phyloP scores from a whole-genome alignment of 768 basidiomycete species.

The Panaeolus papilionaceus region DNA sequence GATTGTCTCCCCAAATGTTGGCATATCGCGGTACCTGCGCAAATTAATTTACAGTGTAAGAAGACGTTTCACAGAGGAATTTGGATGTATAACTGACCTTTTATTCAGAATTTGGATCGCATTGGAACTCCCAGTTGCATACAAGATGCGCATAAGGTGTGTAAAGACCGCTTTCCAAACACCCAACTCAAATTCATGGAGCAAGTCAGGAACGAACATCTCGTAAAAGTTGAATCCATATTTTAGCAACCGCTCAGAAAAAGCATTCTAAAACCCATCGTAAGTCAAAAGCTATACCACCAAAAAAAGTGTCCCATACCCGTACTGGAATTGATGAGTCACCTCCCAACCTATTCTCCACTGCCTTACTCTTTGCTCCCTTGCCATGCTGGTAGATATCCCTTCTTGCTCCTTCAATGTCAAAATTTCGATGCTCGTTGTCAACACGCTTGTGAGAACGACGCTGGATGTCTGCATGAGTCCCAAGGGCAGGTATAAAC shows the following conservation, averaged over 20 bases:
- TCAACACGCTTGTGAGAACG: background rate
- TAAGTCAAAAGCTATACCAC: too few species aligned
- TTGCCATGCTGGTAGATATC: constrained; percentile 13
- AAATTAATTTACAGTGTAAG: background rate
- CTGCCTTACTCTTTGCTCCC: constrained; percentile 7
- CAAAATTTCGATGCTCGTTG: background rate
- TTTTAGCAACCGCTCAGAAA: constrained; percentile 25
- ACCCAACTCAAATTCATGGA: constrained; percentile 44
- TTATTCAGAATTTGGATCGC: constrained; percentile 29
- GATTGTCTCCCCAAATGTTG: constrained; percentile 36
- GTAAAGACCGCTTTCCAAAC: constrained; percentile 38
- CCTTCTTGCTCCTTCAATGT: background rate
- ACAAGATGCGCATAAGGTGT: constrained; percentile 36
- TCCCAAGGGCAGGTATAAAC: constrained; percentile 35
- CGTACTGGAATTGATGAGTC: constrained; percentile 20
- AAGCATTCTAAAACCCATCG: constrained; percentile 31
- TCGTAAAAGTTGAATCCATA: constrained; percentile 31
- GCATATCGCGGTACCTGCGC: constrained; percentile 21
- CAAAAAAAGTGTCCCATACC: too few species aligned
- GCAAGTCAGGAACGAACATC: constrained; percentile 36
- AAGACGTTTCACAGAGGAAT: too few species aligned
- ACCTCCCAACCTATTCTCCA: constrained; percentile 1
- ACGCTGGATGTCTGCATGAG: constrained; percentile 26
- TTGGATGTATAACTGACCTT: constrained; percentile 23
- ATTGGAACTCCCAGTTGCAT: constrained; percentile 21